Evolutionary conservation across 495 filamentous ascomycete genomes (phyloP), one percentile per base, ranked within the genome.

Genomic region (Antarctomyces pellizariae): DNA sequence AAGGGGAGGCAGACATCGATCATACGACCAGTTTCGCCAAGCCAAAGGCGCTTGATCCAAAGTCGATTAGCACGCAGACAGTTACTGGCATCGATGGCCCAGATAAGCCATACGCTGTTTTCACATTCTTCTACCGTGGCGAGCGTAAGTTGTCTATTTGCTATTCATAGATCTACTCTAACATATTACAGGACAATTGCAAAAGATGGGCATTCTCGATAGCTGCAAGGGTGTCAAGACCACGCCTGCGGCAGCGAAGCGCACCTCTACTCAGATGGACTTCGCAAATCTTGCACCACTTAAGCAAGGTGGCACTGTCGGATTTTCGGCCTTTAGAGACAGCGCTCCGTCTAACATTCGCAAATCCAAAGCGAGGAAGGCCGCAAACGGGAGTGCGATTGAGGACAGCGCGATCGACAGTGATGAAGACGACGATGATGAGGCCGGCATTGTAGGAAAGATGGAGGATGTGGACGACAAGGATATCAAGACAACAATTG

Each of bases 1-100:
- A 53, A 18, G 52, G 52, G 18, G 48, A 48, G 37, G 64, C 57
- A 26, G 77, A 93, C 41, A 63, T 93, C 22, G 89, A 93, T 47
- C 86, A 99, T 49, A 95, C 86, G 23, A 95, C 86, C 13, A 95
- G 86, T 43, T 99, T 99, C 49, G 89, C 89, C 7, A 84, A 95
- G 45, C 89, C 86, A 3, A 99, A 95, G 55, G 71, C 82, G 10
- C 60, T 99, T 15, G 89, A 99, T 52, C 86, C 83, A 1, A 92
- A 92, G 50, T 74, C 75, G 5, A 95, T 99, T 43, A 92, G 82
- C 40, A 95, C 89, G 0, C 86, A 99, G 50, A 93, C 84, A 0
- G 86, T 99, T 10, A 95, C 83, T 13, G 86, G 86, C n/a, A 90
- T 99, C 36, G 86, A 99, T 48, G 71, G 75, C 0, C 76, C 80